phyloP scores from a whole-genome alignment of 495 filamentous ascomycete species.

The Penicillium riverlandense region DNA sequence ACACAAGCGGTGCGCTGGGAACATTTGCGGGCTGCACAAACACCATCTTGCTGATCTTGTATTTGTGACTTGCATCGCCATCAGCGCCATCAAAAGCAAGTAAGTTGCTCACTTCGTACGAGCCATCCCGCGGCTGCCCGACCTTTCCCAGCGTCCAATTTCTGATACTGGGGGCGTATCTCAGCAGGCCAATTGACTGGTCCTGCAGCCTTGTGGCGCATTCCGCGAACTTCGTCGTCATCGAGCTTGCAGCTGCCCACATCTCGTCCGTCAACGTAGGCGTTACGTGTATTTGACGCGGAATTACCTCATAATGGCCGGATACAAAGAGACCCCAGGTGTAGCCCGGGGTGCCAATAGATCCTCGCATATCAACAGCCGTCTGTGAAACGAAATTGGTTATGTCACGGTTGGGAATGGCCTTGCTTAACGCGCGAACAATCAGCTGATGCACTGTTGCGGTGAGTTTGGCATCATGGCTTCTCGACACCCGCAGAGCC shows the following conservation, averaged over 20 bases:
- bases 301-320: slow-evolving; percentile 8
- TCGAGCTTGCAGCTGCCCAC: slow-evolving; percentile 12
- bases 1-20: slow-evolving; percentile 14
- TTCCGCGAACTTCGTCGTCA: slow-evolving; percentile 13
- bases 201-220: slow-evolving; percentile 12
- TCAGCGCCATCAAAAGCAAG: slow-evolving; percentile 13
- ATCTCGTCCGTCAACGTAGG: slow-evolving; percentile 9
- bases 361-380: slow-evolving; percentile 16
- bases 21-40: slow-evolving; percentile 20
- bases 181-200: slow-evolving; percentile 16
- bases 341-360: slow-evolving; percentile 7
- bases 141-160: slow-evolving; percentile 15
- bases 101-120: slow-evolving; percentile 21
- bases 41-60: slow-evolving; percentile 19
- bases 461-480: slow-evolving; percentile 14
- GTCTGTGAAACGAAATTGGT: slow-evolving; percentile 18
- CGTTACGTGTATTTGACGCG: not conserved
- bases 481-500: slow-evolving; percentile 5
- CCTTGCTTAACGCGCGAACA: slow-evolving; percentile 13
- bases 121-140: slow-evolving; percentile 14
- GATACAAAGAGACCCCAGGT: slow-evolving; percentile 16
- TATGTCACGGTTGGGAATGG: slow-evolving; percentile 2
- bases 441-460: slow-evolving; percentile 14
- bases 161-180: slow-evolving; percentile 15
- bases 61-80: slow-evolving; percentile 1